A percentile compares a stretch with the other conserved stretches of the same genome.
These are phyloP conservation scores for Syzygium jambos DNA, from an alignment of 345 rosid species.

Conservation along the genomic window DNA sequence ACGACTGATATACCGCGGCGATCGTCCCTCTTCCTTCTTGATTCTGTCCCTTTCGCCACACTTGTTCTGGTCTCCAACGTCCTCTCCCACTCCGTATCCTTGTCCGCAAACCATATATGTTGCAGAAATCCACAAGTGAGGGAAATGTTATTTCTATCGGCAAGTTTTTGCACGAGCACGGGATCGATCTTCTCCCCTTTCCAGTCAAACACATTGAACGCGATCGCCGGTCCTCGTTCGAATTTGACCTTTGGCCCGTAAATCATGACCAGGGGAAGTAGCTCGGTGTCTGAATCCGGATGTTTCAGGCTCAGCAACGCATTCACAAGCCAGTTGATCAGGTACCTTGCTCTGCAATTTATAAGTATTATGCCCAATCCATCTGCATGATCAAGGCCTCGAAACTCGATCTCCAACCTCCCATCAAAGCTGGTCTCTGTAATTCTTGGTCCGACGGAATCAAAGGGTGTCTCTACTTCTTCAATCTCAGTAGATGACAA, in stretches of 20 bases:
- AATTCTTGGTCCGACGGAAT: neutral
- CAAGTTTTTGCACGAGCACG: slow-evolving; percentile 59
- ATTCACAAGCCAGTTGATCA: slow-evolving; percentile 65
- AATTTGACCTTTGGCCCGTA: slow-evolving; percentile 54
- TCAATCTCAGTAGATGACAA: slow-evolving; percentile 6
- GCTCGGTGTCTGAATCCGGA: slow-evolving; percentile 32
- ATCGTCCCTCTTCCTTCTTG: slow-evolving; percentile 4
- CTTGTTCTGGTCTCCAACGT: slow-evolving; percentile 8
- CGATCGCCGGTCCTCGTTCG: slow-evolving; percentile 47
- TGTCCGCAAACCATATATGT: slow-evolving; percentile 23
- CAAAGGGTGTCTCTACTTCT: slow-evolving; percentile 9
- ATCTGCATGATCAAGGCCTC: slow-evolving; percentile 72
- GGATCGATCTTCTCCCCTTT: slow-evolving; percentile 72
- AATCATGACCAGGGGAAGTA: slow-evolving; percentile 37
- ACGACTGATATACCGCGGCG: slow-evolving; percentile 34
- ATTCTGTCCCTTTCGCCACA: neutral
- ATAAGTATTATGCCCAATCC: slow-evolving; percentile 49
- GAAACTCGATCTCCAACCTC: slow-evolving; percentile 27
- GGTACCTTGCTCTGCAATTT: slow-evolving; percentile 44
- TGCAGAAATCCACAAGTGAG: slow-evolving; percentile 40
- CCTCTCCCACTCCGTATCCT: slow-evolving; percentile 19
- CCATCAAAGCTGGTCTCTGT: neutral
- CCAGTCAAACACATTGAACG: slow-evolving; percentile 90
- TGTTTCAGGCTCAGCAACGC: slow-evolving; percentile 61
- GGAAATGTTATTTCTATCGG: slow-evolving; percentile 54